These are phyloP conservation scores for Xylariaceae sp. DNA, from an alignment of 2,329 filamentous ascomycete species.

Conservation along the genomic window DNA sequence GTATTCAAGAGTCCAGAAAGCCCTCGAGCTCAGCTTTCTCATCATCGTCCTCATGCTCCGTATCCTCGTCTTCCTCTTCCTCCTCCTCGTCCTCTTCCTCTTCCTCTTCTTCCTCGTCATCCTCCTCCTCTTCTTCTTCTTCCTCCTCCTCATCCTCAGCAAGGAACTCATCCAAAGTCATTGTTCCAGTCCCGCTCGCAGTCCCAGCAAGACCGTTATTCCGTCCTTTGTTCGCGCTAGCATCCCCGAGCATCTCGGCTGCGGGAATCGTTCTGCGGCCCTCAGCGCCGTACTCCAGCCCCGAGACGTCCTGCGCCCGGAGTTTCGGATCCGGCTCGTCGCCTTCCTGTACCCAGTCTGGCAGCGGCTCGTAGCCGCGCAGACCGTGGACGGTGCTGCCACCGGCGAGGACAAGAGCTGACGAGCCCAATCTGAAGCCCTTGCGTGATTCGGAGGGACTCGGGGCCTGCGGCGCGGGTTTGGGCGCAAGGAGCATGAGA, in stretches of 20 bases:
- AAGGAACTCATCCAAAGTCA: slow-evolving; percentile 90
- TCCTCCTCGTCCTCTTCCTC: slow-evolving; percentile 42
- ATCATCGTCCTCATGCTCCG: slow-evolving; percentile 38
- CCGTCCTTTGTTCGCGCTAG: slow-evolving; percentile 35
- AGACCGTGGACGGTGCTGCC: slow-evolving; percentile 69
- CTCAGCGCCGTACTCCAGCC: slow-evolving; percentile 38
- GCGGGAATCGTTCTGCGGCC: slow-evolving; percentile 49
- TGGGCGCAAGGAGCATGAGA: slow-evolving; percentile 85
- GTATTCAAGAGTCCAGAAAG: slow-evolving; percentile 33
- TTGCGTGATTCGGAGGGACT: slow-evolving; percentile 82
- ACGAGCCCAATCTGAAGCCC: slow-evolving; percentile 73
- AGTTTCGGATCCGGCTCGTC: slow-evolving; percentile 72
- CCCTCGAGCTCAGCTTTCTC: slow-evolving; percentile 40
- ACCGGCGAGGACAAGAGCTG: slow-evolving; percentile 76
- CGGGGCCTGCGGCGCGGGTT: slow-evolving; percentile 84
- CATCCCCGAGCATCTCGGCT: slow-evolving; percentile 58
- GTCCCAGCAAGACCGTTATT: slow-evolving; percentile 41
- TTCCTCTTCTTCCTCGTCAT: slow-evolving; percentile 42
- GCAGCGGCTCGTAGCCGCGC: slow-evolving; percentile 71
- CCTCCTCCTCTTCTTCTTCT: slow-evolving; percentile 45
- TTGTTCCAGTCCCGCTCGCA: slow-evolving; percentile 50
- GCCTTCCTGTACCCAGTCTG: slow-evolving; percentile 78
- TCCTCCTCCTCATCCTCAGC: slow-evolving; percentile 56
- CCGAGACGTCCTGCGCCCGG: slow-evolving; percentile 39
- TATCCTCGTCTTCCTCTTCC: slow-evolving; percentile 38